Percentiles rank a stretch among this genome's conserved stretches.
Evolutionary conservation across 139 green algal genomes (phyloP).

Genomic region (Picochlorum sp.): DNA sequence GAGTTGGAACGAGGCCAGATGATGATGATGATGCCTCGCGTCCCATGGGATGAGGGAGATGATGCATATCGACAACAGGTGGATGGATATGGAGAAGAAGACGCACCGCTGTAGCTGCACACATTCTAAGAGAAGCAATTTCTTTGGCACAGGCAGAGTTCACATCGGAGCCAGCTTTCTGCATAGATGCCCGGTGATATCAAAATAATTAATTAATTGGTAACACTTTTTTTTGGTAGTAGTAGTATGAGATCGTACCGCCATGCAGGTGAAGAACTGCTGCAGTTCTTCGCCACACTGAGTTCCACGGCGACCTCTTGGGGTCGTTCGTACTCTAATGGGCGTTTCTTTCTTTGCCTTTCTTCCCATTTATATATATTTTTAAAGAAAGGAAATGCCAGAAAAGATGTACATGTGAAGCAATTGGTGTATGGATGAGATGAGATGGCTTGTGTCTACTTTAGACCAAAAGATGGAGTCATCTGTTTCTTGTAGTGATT

Average conservation of each 20-base stretch:
- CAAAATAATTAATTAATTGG: not conserved
- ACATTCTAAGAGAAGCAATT: slow-evolving; percentile 10
- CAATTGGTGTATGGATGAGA: too few relatives aligned
- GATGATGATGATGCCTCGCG: too few relatives aligned
- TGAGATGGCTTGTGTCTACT: too few relatives aligned
- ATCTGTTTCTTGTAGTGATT: too few relatives aligned
- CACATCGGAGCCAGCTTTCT: slow-evolving; percentile 11
- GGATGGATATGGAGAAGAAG: not conserved
- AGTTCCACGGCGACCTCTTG: not conserved
- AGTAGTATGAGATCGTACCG: not conserved
- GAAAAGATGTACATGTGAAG: too few relatives aligned
- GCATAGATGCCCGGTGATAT: not conserved
- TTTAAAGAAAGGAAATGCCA: not conserved
- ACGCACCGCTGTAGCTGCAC: slow-evolving; percentile 22
- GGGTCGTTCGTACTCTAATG: slow-evolving; percentile 10
- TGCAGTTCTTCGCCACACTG: slow-evolving; percentile 11
- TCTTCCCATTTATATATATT: slow-evolving; percentile 1
- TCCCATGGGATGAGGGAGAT: too few relatives aligned
- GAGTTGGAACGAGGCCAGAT: too few relatives aligned
- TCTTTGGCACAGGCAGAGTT: slow-evolving; percentile 15
- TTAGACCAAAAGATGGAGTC: too few relatives aligned
- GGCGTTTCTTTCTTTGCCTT: not conserved
- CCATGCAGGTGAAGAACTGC: slow-evolving; percentile 15
- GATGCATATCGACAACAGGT: not conserved
- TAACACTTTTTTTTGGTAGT: not conserved